A percentile compares a stretch with the other conserved stretches of the same genome.
Conservation (phyloP, 768 basidiomycete genomes). For the Leccinum variicolor region DNA sequence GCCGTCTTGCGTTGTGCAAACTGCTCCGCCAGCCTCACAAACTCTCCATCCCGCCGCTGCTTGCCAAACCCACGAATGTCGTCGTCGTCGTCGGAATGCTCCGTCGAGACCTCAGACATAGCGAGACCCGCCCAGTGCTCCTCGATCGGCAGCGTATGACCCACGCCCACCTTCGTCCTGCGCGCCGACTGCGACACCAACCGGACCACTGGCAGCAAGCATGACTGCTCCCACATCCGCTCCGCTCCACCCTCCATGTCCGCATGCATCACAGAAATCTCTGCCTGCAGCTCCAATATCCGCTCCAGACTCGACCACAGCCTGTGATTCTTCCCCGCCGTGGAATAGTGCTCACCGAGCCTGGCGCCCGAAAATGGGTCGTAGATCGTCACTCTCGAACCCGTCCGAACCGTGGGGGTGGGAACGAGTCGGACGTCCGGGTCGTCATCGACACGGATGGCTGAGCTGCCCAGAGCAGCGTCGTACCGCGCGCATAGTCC, state of each 20-base stretch:
- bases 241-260: slow-evolving; percentile 56
- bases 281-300: slow-evolving; percentile 66
- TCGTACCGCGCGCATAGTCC: background rate
- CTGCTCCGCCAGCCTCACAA: slow-evolving; percentile 60
- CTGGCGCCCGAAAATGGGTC: slow-evolving; percentile 32
- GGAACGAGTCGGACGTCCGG: slow-evolving; percentile 14
- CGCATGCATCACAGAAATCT: no score
- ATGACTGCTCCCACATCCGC: slow-evolving; percentile 1
- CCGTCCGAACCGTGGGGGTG: slow-evolving; percentile 1
- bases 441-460: slow-evolving; percentile 9
- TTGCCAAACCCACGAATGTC: slow-evolving; percentile 55
- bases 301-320: slow-evolving; percentile 66
- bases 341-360: slow-evolving; percentile 19
- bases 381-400: slow-evolving; percentile 20
- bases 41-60: slow-evolving; percentile 57
- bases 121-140: slow-evolving; percentile 14
- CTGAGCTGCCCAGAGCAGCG: slow-evolving; percentile 1
- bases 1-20: slow-evolving; percentile 68
- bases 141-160: slow-evolving; percentile 34
- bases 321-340: slow-evolving; percentile 41
- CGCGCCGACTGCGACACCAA: background rate
- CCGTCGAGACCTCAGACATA: slow-evolving; percentile 20
- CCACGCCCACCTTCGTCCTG: slow-evolving; percentile 18
- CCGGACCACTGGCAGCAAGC: background rate
- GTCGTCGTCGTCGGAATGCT: slow-evolving; percentile 32